Base-by-base conservation (phyloP, 768 basidiomycete genomes). In the Termitomyces sp. region DNA sequence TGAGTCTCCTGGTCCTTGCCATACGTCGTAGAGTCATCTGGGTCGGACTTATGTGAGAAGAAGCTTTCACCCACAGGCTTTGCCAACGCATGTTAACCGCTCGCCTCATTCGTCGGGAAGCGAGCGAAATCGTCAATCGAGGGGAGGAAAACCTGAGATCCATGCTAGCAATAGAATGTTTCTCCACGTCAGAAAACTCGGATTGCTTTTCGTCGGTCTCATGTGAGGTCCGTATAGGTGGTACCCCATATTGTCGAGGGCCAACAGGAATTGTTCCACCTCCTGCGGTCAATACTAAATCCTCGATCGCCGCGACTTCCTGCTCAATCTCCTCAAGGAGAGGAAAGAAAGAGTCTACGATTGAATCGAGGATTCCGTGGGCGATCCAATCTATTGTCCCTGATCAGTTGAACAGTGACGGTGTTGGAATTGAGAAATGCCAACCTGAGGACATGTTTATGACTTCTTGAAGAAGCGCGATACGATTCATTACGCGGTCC, bases 291-390 rank as follows among this genome's bases (percentile, higher is more conserved):
- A 81, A 82, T 17, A 94, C 83, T 38, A 90, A 68, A 12, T 81
- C 75, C 63, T 95, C 92, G 51, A 95, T 85, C 17, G 81, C 81
- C 56, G 83, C 77, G 2, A 92, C 86, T 65, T 96, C 94, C 45
- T 76, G 77, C 64, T 91, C 91, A 37, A 97, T 87, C 56, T 85
- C 83, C 59, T 85, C 80, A 56, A 94, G 73, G 56, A 93, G 78
- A 1, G 92, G 92, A 67, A 93, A 93, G 71, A 95, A 95, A 0
- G 90, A 87, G 66, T 98, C 94, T 21, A 98, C 93, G 51, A 98
- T 85, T 1, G 93, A 95, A 64, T 97, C 95, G 60, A 98, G 74
- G 53, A 97, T 78, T 21, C 87, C 89, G 68, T 98, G 93, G 0
- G 92, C 93, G 60, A 98, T 90, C 92, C 93, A 96, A 66, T 94